A percentile compares a stretch with the other conserved stretches of the same genome.
These are phyloP conservation scores for Akanthomyces lecanii DNA, from an alignment of 2,329 filamentous ascomycete species.

Conservation along the genomic window DNA sequence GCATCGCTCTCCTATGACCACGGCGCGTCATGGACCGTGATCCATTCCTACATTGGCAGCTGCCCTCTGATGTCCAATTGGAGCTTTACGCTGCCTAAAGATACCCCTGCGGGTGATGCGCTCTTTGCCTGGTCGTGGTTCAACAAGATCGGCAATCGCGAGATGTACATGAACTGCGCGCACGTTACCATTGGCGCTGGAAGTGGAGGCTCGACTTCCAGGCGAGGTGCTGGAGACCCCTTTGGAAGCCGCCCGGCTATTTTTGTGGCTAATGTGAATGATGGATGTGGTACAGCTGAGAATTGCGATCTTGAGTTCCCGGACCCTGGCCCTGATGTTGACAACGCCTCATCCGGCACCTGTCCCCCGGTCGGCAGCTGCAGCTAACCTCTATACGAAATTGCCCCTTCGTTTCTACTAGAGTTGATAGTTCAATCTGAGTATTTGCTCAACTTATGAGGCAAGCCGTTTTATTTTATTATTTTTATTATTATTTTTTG, in stretches of 20 bases:
- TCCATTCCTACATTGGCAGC: slow-evolving; percentile 52
- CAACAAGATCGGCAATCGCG: slow-evolving; percentile 71
- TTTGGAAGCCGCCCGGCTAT: background rate
- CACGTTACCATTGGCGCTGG: slow-evolving; percentile 56
- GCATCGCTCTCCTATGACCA: slow-evolving; percentile 69
- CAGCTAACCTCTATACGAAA: too few relatives aligned
- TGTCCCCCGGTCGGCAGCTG: background rate
- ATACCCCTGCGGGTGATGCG: slow-evolving; percentile 52
- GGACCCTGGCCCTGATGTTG: background rate
- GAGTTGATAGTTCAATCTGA: too few relatives aligned
- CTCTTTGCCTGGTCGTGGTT: slow-evolving; percentile 76
- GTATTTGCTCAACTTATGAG: too few relatives aligned
- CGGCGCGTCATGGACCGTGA: slow-evolving; percentile 66
- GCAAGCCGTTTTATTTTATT: too few relatives aligned
- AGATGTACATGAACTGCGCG: slow-evolving; percentile 87
- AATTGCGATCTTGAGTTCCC: background rate
- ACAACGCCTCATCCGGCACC: background rate
- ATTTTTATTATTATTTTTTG: too few relatives aligned
- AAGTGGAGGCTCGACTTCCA: slow-evolving; percentile 27
- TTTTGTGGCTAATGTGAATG: background rate
- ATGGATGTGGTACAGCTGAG: background rate
- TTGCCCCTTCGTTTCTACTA: too few relatives aligned
- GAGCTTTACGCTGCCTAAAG: slow-evolving; percentile 61
- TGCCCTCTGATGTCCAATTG: slow-evolving; percentile 50
- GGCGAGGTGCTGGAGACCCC: slow-evolving; percentile 21